phyloP scores from a whole-genome alignment of 208 protist genomes.

The Crithidia thermophila region DNA sequence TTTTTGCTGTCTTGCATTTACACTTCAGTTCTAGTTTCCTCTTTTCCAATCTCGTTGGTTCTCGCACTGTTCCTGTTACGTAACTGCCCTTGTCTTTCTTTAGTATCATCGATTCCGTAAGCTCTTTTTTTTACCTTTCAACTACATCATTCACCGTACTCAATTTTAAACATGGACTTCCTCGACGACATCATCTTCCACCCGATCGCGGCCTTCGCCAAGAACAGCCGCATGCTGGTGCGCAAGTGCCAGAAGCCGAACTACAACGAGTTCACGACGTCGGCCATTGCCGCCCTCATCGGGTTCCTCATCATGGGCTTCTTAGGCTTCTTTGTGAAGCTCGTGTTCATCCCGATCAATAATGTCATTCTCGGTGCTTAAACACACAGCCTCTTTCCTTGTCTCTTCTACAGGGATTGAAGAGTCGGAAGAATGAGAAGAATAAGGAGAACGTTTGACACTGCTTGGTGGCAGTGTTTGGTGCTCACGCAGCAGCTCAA shows the following conservation, averaged over 20 bases:
- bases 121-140: too few species aligned
- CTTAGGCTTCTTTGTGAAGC: constrained; percentile 95
- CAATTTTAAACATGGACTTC: constrained; percentile 74
- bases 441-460: too few species aligned
- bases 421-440: too few species aligned
- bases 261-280: constrained; percentile 92
- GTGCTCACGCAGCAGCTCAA: too few species aligned
- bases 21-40: not conserved
- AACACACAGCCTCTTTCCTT: too few species aligned
- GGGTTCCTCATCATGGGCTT: constrained; percentile 96
- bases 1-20: not conserved
- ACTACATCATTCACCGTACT: too few species aligned
- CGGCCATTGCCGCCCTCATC: constrained; percentile 83
- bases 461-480: too few species aligned
- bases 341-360: constrained; percentile 97
- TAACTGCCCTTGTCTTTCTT: too few species aligned
- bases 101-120: too few species aligned
- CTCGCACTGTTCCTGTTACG: constrained; percentile 2
- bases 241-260: constrained; percentile 93
- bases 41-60: not conserved
- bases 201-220: constrained; percentile 78
- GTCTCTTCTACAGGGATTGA: too few species aligned
- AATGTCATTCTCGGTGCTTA: constrained; percentile 93
- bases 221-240: constrained; percentile 91
- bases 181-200: constrained; percentile 80